phyloP scores from a whole-genome alignment of 805 yeast genomes.

The Candida morakotiae region DNA sequence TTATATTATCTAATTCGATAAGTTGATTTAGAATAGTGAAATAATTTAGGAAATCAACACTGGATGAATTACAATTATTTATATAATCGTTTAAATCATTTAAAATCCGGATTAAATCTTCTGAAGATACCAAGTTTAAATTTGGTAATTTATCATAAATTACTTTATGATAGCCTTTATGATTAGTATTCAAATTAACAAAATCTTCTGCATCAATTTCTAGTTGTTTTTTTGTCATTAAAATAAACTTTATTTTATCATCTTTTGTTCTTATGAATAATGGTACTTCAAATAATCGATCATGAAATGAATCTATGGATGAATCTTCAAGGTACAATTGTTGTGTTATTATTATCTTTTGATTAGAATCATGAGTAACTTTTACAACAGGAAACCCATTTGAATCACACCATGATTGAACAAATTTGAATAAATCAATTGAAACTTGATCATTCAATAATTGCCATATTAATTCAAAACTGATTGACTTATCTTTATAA shows the following conservation, averaged over 20 bases:
- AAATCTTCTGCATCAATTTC: constrained; percentile 25
- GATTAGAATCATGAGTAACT: constrained; percentile 1
- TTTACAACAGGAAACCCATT: constrained; percentile 56
- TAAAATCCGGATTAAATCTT: constrained; percentile 22
- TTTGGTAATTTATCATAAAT: constrained; percentile 34
- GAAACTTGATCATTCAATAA: constrained; percentile 27
- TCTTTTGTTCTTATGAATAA: constrained; percentile 38
- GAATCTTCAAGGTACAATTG: constrained; percentile 26
- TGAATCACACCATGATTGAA: constrained; percentile 57
- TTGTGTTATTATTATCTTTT: constrained; percentile 27
- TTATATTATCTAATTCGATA: constrained; percentile 18
- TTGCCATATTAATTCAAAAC: constrained; percentile 53
- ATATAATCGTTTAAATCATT: constrained; percentile 38
- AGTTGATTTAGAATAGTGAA: constrained; percentile 25
- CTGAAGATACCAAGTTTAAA: constrained; percentile 18
- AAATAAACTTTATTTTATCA: constrained; percentile 16
- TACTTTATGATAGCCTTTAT: constrained; percentile 45
- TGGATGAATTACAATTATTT: constrained; percentile 17
- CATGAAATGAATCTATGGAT: constrained; percentile 41
- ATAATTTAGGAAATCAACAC: constrained; percentile 26
- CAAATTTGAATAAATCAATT: constrained; percentile 46
- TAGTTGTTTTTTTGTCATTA: constrained; percentile 41
- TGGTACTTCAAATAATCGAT: constrained; percentile 62
- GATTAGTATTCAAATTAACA: constrained; percentile 41
- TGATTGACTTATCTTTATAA: constrained; percentile 36